Percentiles rank a stretch among this genome's conserved stretches.
Evolutionary conservation across 179 eudicot genomes (phyloP).

Genomic region (Heliamphora pulchella): DNA sequence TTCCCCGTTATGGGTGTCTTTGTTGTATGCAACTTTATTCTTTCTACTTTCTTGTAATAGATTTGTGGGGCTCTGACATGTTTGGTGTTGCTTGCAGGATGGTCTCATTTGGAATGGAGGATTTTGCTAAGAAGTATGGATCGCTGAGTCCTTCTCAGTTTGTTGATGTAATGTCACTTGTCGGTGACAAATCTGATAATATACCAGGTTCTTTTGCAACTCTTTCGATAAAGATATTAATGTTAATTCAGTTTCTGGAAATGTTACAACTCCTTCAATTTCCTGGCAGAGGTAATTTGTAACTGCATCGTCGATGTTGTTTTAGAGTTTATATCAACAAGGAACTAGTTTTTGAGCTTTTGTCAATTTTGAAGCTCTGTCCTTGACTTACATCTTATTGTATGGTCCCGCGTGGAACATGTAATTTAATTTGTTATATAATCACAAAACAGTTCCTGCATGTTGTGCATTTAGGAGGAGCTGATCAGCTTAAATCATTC

Average conservation of each 20-base stretch:
- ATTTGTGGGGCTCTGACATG: background rate
- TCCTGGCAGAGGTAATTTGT: background rate
- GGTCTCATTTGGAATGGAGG: conserved; percentile 91
- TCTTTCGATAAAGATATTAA: conserved; percentile 3
- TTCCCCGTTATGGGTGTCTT: background rate
- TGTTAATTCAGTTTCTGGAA: background rate
- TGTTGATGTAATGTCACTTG: conserved; percentile 83
- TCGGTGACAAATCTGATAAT: conserved; percentile 91
- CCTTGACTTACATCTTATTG: background rate
- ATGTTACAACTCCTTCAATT: background rate
- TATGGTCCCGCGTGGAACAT: background rate
- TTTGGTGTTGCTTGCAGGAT: conserved; percentile 41
- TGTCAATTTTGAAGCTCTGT: background rate
- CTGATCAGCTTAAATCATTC: background rate
- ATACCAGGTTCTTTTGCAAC: conserved; percentile 68
- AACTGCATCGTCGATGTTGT: background rate
- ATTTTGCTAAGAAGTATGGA: conserved; percentile 81
- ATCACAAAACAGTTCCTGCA: background rate
- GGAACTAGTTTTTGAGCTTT: background rate
- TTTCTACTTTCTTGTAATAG: background rate
- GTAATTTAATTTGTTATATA: background rate
- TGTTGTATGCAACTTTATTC: background rate
- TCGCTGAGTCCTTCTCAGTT: conserved; percentile 72
- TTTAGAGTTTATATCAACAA: background rate
- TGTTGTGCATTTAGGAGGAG: background rate